Evolutionary conservation across 805 yeast genomes (phyloP), one percentile per base, ranked within the genome.

Genomic region (Debaryomyces hansenii): DNA sequence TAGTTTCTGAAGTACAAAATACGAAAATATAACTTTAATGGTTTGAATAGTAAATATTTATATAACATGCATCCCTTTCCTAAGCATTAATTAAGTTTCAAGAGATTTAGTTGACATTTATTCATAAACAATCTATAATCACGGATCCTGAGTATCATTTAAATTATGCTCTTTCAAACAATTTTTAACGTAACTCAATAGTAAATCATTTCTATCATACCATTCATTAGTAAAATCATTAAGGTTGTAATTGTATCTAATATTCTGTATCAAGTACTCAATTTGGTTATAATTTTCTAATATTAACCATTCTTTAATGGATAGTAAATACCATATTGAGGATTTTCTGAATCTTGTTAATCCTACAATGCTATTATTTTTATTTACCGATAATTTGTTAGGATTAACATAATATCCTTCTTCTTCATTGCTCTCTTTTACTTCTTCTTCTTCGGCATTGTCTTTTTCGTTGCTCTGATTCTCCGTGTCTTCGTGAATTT

Each of bases 241-340:
- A 9, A 52, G 34, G 9, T 56, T 45, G 47, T 57, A 70, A 14
- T 51, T 52, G n/a, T 53, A 45, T n/a, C 52, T 49, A 15, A 68
- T 52, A 40, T 69, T 68, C 7, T 53, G 40, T 44, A 70, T 40
- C 45, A 72, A 52, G 6, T 48, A 34, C 37, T 50, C 48, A 6
- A 67, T 57, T 47, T 70, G 74, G 4, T 51, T 42, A 28, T 49
- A 34, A 42, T 66, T 61, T 16, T 64, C 58, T 15, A 70, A 52
- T 12, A 50, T 48, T 11, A 63, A 46, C 86, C 96, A 83, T 58
- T 86, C 87, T 46, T 79, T 79, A 5, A 90, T 85, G 0, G 96
- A 84, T 21, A 90, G 60, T 21, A 90, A 60, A 53, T 78, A 76
- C 89, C 96, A 90, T 24, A 91, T 72, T 0, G 88, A 80, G 1